Conservation (phyloP, 768 basidiomycete species). For the Kwoniella bestiolae region DNA sequence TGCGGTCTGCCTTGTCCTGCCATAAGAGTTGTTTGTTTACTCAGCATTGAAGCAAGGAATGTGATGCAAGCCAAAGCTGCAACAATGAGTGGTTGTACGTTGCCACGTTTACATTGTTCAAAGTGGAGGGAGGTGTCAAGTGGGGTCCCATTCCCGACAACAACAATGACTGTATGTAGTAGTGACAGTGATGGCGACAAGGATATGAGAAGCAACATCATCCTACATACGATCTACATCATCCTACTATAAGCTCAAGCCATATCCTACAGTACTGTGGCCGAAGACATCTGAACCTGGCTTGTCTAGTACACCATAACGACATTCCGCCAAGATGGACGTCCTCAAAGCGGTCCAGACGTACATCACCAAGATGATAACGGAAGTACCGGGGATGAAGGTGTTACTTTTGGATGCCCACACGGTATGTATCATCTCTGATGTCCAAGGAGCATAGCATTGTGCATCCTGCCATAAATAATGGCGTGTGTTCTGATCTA, state of each 20-base stretch:
- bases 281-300: too few relatives aligned
- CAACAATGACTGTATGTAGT: not conserved
- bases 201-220: too few relatives aligned
- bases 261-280: too few relatives aligned
- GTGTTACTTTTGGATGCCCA: constrained; percentile 91
- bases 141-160: not conserved
- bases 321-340: constrained; percentile 68
- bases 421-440: constrained; percentile 66
- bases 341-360: constrained; percentile 92
- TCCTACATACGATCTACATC: too few relatives aligned
- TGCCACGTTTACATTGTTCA: not conserved
- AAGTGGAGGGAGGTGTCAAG: constrained; percentile 1
- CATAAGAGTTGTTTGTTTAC: not conserved
- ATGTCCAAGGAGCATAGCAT: not conserved
- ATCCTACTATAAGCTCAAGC: too few relatives aligned
- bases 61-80: too few relatives aligned
- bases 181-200: too few relatives aligned
- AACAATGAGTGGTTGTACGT: not conserved
- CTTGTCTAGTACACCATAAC: not conserved
- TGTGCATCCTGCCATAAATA: too few relatives aligned
- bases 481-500: not conserved
- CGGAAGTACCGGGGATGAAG: constrained; percentile 87
- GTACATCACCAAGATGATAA: constrained; percentile 87
- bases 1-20: constrained; percentile 2
- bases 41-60: too few relatives aligned